phyloP scores from a whole-genome alignment of 306 rosid genomes.

The Trifolium pratense region DNA sequence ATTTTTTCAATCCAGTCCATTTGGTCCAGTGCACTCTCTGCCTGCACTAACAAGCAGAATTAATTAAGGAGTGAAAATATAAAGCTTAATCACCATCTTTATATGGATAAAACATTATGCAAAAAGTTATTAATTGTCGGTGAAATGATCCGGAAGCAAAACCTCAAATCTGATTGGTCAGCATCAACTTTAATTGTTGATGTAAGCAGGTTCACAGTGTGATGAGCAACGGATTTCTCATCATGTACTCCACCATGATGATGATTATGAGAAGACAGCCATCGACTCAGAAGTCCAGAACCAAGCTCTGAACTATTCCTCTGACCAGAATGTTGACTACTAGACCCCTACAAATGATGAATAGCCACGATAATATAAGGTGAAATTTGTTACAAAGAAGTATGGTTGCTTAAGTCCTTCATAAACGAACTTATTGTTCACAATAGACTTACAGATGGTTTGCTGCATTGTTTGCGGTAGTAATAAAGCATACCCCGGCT shows the following conservation, averaged over 20 bases:
- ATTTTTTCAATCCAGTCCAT: slow-evolving; percentile 99
- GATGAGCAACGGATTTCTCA: slow-evolving; percentile 99
- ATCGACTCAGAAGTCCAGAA: slow-evolving; percentile 95
- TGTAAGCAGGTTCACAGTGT: slow-evolving; percentile 97
- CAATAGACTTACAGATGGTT: slow-evolving; percentile 74
- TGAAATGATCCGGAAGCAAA: slow-evolving; percentile 99
- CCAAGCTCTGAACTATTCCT: slow-evolving; percentile 99
- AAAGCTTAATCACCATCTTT: slow-evolving; percentile 39
- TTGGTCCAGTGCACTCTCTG: slow-evolving; percentile 99
- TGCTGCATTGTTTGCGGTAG: slow-evolving; percentile 91
- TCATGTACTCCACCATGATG: slow-evolving; percentile 99
- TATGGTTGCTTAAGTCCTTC: slow-evolving; percentile 23
- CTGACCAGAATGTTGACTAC: slow-evolving; percentile 85
- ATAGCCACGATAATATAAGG: slow-evolving; percentile 37
- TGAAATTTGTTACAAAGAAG: slow-evolving; percentile 35
- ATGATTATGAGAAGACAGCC: slow-evolving; percentile 97
- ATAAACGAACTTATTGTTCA: slow-evolving; percentile 41
- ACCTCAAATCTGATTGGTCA: slow-evolving; percentile 96
- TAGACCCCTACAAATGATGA: slow-evolving; percentile 68
- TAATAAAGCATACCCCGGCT: slow-evolving; percentile 98
- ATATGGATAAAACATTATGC: not conserved
- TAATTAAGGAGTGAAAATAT: slow-evolving; percentile 54
- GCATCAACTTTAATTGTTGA: slow-evolving; percentile 99
- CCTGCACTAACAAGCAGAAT: slow-evolving; percentile 93
- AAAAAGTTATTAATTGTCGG: slow-evolving; percentile 64